phyloP scores from a whole-genome alignment of 2,329 filamentous ascomycete genomes.

The Aspergillus ochraceoroseus region DNA sequence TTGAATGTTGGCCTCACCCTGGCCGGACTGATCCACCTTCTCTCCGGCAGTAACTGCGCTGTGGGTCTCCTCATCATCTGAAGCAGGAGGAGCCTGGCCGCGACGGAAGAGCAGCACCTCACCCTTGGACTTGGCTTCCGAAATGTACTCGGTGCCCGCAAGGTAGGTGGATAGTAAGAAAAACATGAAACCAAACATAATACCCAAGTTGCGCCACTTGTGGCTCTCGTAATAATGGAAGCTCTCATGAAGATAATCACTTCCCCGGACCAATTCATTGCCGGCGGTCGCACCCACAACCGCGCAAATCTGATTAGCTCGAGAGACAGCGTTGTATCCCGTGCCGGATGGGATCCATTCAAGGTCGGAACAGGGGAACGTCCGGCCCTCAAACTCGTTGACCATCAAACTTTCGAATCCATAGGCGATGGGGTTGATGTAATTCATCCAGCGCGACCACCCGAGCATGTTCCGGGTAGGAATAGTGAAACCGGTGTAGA shows the following conservation, averaged over 20 bases:
- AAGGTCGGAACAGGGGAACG: conserved; percentile 49
- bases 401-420: conserved; percentile 75
- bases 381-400: conserved; percentile 69
- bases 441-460: conserved; percentile 81
- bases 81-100: conserved; percentile 52
- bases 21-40: conserved; percentile 30
- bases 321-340: conserved; percentile 35
- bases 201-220: conserved; percentile 66
- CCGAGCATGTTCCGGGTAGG: conserved; percentile 59
- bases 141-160: conserved; percentile 57
- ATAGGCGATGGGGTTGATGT: conserved; percentile 73
- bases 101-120: conserved; percentile 71
- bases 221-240: conserved; percentile 57
- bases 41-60: conserved; percentile 27
- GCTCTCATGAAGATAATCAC: conserved; percentile 51
- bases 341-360: conserved; percentile 42
- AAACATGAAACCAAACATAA: conserved; percentile 61
- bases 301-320: conserved; percentile 51
- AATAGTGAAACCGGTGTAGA: conserved; percentile 50
- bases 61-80: conserved; percentile 30
- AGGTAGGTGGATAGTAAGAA: conserved; percentile 61
- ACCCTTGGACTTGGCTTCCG: conserved; percentile 67
- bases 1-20: conserved; percentile 46
- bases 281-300: conserved; percentile 57
- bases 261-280: conserved; percentile 51